A percentile compares a stretch with the other conserved stretches of the same genome.
Conservation (phyloP, 768 basidiomycete species). For the Lepiota brunneoincarnata region DNA sequence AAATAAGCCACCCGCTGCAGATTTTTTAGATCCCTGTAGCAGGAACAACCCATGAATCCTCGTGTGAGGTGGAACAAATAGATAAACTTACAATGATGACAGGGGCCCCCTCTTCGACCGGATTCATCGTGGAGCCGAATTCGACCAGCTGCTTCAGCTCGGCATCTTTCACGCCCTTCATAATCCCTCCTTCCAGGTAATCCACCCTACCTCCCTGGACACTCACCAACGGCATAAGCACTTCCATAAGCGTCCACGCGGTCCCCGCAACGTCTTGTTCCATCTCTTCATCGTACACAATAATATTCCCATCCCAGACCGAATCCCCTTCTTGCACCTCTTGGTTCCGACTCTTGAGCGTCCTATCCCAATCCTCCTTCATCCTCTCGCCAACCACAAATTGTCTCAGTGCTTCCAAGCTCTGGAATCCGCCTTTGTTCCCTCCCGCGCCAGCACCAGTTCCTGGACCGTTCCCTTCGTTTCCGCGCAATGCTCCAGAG, state of each 20-base stretch:
- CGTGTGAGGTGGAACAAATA: not conserved
- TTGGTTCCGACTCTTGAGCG: conserved; percentile 14
- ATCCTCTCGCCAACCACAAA: conserved; percentile 82
- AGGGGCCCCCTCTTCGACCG: conserved; percentile 26
- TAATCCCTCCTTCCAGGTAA: conserved; percentile 74
- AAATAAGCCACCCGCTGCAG: conserved; percentile 44
- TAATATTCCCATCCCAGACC: conserved; percentile 73
- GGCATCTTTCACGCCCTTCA: conserved; percentile 56
- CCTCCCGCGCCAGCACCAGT: not conserved
- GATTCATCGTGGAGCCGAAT: conserved; percentile 23
- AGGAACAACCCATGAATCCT: not conserved
- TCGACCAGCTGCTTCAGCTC: conserved; percentile 52
- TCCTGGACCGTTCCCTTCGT: not conserved
- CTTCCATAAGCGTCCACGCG: conserved; percentile 69
- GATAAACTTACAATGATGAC: not conserved
- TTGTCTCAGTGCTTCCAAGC: conserved; percentile 67
- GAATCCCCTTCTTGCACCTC: conserved; percentile 22
- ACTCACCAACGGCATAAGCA: conserved; percentile 56
- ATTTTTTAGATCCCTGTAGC: conserved; percentile 9
- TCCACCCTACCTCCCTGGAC: conserved; percentile 45
- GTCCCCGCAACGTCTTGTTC: conserved; percentile 51
- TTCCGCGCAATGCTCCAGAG: not conserved
- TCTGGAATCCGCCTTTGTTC: conserved; percentile 56
- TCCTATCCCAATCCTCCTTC: conserved; percentile 53
- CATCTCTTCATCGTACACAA: conserved; percentile 80